Conservation (phyloP, 345 rosid genomes). For the Eucalyptus erythrocorys region DNA sequence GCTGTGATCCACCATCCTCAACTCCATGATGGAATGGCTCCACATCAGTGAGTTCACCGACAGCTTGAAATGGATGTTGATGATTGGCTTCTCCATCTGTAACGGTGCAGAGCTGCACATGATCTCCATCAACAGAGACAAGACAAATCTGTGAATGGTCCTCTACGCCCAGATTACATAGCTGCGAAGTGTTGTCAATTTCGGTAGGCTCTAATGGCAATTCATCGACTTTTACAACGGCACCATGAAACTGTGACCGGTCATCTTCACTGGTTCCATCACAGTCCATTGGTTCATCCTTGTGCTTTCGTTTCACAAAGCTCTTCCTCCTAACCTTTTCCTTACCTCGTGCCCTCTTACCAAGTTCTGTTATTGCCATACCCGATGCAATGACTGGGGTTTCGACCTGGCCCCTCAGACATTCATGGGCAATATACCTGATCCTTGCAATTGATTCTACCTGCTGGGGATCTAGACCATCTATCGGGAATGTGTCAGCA, state of each 20-base stretch:
- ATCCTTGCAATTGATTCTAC: conserved; percentile 55
- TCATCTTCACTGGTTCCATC: conserved; percentile 37
- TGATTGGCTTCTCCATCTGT: not conserved
- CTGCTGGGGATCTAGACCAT: conserved; percentile 66
- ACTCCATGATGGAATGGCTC: not conserved
- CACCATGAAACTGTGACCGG: conserved; percentile 32
- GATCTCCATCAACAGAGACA: conserved; percentile 12
- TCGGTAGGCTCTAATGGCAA: conserved; percentile 21
- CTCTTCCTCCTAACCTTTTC: conserved; percentile 72
- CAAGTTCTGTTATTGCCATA: conserved; percentile 31
- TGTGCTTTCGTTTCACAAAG: conserved; percentile 52
- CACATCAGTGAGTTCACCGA: not conserved
- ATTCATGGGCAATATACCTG: conserved; percentile 68
- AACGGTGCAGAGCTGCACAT: conserved; percentile 9
- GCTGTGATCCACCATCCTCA: conserved; percentile 4
- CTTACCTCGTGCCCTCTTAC: conserved; percentile 70
- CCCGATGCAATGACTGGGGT: conserved; percentile 17
- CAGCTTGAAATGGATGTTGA: not conserved
- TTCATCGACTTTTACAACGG: conserved; percentile 41
- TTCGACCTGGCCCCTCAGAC: conserved; percentile 68
- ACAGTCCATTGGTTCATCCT: conserved; percentile 51
- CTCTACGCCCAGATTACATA: conserved; percentile 12
- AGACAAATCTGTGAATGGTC: conserved; percentile 36
- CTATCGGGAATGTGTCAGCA: conserved; percentile 58
- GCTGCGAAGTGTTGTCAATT: conserved; percentile 14